Evolutionary conservation across 257 asterid genomes (phyloP).

Genomic region (Mentha longifolia): DNA sequence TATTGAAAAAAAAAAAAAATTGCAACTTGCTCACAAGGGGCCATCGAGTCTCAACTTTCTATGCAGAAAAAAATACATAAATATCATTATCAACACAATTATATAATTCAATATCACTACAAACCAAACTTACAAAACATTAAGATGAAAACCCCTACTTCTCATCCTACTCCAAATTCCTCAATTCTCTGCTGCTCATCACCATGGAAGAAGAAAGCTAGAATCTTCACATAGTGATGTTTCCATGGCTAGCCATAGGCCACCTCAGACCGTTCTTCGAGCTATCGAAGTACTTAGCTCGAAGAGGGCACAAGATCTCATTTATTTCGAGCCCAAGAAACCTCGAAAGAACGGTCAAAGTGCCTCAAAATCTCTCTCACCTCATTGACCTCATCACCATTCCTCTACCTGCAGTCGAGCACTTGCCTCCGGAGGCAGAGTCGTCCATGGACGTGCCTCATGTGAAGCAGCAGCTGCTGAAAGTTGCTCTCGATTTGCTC

Average conservation of each 20-base stretch:
- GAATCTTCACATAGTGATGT: conserved; percentile 73
- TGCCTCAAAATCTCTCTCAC: conserved; percentile 53
- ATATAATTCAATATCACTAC: neutral
- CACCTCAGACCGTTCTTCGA: conserved; percentile 74
- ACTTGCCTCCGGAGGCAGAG: conserved; percentile 66
- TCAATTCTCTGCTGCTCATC: neutral
- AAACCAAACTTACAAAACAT: neutral
- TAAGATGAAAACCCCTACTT: neutral
- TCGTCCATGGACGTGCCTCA: conserved; percentile 90
- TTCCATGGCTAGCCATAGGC: conserved; percentile 96
- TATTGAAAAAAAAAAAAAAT: neutral
- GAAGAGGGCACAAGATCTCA: conserved; percentile 67
- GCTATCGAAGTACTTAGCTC: conserved; percentile 64
- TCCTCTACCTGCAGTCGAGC: conserved; percentile 54
- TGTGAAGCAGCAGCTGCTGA: conserved; percentile 64
- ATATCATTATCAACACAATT: conserved; percentile 23
- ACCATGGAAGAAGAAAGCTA: conserved; percentile 52
- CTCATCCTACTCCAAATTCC: neutral
- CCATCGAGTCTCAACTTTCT: neutral
- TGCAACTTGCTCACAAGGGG: conserved; percentile 30
- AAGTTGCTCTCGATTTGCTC: conserved; percentile 73
- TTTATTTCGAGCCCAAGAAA: conserved; percentile 84
- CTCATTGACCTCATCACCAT: conserved; percentile 51
- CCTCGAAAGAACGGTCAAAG: conserved; percentile 54
- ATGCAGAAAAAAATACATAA: neutral